Evolutionary conservation across 148 eudicot genomes (phyloP), one percentile per base, ranked within the genome.

Genomic region (Fagopyrum esculentum): DNA sequence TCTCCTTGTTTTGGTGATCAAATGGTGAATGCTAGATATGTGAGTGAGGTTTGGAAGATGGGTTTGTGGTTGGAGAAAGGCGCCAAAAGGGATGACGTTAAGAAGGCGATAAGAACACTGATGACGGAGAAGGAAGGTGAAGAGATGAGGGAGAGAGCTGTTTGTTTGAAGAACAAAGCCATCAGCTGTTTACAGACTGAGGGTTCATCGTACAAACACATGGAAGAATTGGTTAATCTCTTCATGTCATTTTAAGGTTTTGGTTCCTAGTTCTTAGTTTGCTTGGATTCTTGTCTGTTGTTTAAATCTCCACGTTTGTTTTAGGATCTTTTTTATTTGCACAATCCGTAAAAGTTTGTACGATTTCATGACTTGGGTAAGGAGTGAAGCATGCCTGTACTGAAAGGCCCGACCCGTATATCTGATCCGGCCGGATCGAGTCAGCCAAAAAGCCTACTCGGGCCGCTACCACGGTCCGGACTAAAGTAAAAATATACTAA

Each of bases 1-100:
- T 49, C 43, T 4, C 74, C 74, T 71, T 71, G 55, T 49, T 71
- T 71, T 15, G 74, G 74, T 47, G 74, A 71, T 71, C 74, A 71
- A 6, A 71, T 47, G 74, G 51, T 71, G 74, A 71, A 71, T 47
- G 74, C 74, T 71, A 71, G 74, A 71, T 71, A 49, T 47, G 74
- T 88, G 45, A 77, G 57, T 0, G 84, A 88, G 46, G 79, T 78
- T 60, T 84, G 85, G 87, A 80, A 73, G 78, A 78, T 86, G 8
- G 91, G 91, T 4, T 15, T 86, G 60, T 63, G 60, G 26, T 69
- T 88, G 35, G 80, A 81, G 50, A 71, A 30, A 2, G 47, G 47
- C 2, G 71, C 46, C 46, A 66, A 66, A 66, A 19, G 35, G 2
- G 74, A 71, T 0, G 55, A 71, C 9, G 9, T 71, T 0, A 17